Base-by-base conservation (phyloP, 139 green algal genomes). In the Micractinium conductrix region DNA sequence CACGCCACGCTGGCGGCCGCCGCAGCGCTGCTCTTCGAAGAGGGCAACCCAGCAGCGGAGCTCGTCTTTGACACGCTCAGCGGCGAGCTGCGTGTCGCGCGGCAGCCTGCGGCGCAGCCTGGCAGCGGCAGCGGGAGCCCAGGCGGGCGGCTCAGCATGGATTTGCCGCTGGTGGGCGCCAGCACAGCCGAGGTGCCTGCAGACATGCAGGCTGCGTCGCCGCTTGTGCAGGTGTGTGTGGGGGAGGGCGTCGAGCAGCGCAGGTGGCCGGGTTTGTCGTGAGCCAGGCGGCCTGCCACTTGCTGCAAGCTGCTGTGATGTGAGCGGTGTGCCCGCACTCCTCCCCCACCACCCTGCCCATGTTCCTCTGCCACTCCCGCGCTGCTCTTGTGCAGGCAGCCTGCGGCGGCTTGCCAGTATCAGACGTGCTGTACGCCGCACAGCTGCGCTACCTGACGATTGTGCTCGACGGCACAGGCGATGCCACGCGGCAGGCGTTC, bases 1-100 rank as follows among this genome's bases (percentile, higher is more conserved):
- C 92, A 95, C 87, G 92, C 92, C 24, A 95, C 92, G 37, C 78
- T 95, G 26, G 92, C 92, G 1, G 24, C 81, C 8, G 87, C 91
- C 0, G 81, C 83, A 0, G 84, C 83, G 0, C 62, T 89, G n/a
- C 80, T 87, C 4, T 44, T 80, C 38, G 74, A 55, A 22, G 72
- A 79, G 42, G 30, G 69, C 28, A 80, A 90, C 70, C 10, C 43
- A 1, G 60, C 48, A 1, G 21, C 26, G 17, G 42, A 50, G 71
- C 74, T 90, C 10, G 33, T 53, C 21, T 86, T 89, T 73, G 79
- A 88, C 17, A 89, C 86, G 1, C 58, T 82, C 22, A 91, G 84
- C 62, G 87, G 87, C 2, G 79, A 86, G 71, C 72, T 86, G 12
- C n/a, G 58, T 14, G 85, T 90, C 7, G 67, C 7, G 58, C 78